These are phyloP conservation scores for Thermoascus crustaceus DNA, from an alignment of 2,329 filamentous ascomycete species.

Conservation along the genomic window DNA sequence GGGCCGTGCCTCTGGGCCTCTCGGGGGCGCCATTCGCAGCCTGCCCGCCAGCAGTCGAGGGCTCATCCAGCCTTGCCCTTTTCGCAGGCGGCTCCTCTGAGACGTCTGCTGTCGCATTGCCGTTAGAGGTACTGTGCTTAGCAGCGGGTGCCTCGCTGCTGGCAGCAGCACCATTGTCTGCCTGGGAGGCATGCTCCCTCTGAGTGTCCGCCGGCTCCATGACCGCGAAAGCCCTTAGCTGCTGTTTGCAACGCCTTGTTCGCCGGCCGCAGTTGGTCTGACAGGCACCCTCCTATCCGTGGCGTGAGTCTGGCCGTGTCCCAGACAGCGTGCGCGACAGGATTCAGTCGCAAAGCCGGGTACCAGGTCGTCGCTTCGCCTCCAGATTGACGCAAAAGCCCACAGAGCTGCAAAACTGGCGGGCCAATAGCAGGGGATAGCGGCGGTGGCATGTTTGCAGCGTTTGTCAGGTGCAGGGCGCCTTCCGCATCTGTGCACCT, in stretches of 20 bases:
- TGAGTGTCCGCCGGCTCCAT: too few relatives aligned
- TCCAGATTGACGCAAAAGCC: neutral
- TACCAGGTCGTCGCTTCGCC: too few relatives aligned
- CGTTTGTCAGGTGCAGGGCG: neutral
- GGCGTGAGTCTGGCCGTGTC: too few relatives aligned
- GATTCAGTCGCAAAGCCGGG: too few relatives aligned
- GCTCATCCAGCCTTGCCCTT: constrained; percentile 49
- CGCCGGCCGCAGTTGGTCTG: too few relatives aligned
- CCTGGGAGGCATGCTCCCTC: too few relatives aligned
- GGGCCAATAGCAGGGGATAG: neutral
- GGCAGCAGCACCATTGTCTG: neutral
- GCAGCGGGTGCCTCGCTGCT: constrained; percentile 10
- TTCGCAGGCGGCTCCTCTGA: constrained; percentile 46
- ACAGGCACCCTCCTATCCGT: too few relatives aligned
- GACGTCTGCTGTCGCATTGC: constrained; percentile 18
- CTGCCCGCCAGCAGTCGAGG: constrained; percentile 15
- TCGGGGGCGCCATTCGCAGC: constrained; percentile 20
- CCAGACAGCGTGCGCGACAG: too few relatives aligned
- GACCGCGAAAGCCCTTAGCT: too few relatives aligned
- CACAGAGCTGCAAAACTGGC: too few relatives aligned
- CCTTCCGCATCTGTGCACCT: neutral
- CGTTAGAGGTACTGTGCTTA: constrained; percentile 16
- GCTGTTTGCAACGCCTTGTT: too few relatives aligned
- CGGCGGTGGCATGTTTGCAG: neutral
- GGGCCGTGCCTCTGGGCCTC: constrained; percentile 52